These are phyloP conservation scores for Apiospora kogelbergensis DNA, from an alignment of 2,329 filamentous ascomycete genomes.

Conservation along the genomic window DNA sequence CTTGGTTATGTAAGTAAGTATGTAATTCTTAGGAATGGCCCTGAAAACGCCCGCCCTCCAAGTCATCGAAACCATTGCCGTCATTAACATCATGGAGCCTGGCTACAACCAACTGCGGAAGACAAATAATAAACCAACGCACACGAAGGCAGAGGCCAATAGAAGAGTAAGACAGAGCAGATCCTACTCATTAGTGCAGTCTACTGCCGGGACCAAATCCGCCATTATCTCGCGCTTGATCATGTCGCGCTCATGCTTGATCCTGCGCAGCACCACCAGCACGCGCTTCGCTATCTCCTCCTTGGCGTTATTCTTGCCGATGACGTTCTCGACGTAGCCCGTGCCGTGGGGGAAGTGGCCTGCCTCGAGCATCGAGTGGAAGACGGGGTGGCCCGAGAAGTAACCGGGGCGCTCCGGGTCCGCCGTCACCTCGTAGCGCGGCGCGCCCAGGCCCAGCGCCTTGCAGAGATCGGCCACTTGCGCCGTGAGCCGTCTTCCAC, in stretches of 20 bases:
- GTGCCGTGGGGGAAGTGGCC: constrained; percentile 14
- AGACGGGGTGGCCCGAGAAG: constrained; percentile 38
- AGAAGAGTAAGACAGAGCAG: neutral
- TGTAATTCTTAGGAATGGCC: neutral
- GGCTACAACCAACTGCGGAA: neutral
- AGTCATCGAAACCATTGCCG: neutral
- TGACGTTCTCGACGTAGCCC: constrained; percentile 16
- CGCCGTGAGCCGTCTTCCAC: constrained; percentile 18
- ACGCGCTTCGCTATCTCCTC: constrained; percentile 40
- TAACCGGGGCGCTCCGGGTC: constrained; percentile 23
- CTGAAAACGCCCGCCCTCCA: neutral
- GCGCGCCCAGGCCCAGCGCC: constrained; percentile 32
- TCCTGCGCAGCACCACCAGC: constrained; percentile 33
- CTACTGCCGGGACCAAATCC: neutral
- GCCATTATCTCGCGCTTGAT: neutral
- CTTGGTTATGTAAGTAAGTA: neutral
- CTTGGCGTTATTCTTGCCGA: constrained; percentile 26
- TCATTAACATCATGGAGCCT: neutral
- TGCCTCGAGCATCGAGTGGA: constrained; percentile 19
- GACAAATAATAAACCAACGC: neutral
- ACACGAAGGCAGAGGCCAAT: no score
- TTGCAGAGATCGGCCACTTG: constrained; percentile 33
- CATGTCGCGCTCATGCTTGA: constrained; percentile 19
- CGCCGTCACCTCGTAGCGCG: constrained; percentile 33
- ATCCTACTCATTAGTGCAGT: neutral